Percentiles rank a stretch among this genome's conserved stretches.
These are phyloP conservation scores for Furcasterigmium sp. DNA, from an alignment of 2,329 filamentous ascomycete species.

Conservation along the genomic window DNA sequence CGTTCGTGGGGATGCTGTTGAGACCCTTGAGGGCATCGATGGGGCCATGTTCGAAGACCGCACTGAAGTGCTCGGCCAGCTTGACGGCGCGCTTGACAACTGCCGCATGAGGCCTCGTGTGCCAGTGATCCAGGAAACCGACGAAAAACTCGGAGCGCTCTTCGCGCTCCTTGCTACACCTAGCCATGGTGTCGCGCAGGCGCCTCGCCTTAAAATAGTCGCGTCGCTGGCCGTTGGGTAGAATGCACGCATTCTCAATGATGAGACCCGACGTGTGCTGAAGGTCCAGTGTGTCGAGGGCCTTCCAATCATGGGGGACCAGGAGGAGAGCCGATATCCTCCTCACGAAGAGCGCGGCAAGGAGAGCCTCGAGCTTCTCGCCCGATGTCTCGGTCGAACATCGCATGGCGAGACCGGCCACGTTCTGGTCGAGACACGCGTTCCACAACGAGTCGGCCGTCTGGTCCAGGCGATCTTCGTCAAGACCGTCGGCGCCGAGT, in stretches of 20 bases:
- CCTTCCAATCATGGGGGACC: slow-evolving; percentile 13
- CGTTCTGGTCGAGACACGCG: slow-evolving; percentile 8
- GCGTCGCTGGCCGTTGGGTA: slow-evolving; percentile 30
- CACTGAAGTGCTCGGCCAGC: slow-evolving; percentile 28
- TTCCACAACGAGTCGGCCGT: slow-evolving; percentile 9
- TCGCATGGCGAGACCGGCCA: slow-evolving; percentile 12
- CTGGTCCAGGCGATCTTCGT: neutral
- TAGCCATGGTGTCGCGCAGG: slow-evolving; percentile 24
- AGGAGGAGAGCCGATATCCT: slow-evolving; percentile 14
- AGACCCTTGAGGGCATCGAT: slow-evolving; percentile 1
- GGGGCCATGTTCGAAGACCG: slow-evolving; percentile 24
- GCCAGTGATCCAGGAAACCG: slow-evolving; percentile 29
- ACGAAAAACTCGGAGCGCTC: slow-evolving; percentile 27
- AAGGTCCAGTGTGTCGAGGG: slow-evolving; percentile 19
- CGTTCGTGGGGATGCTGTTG: slow-evolving; percentile 6
- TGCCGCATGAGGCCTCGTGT: slow-evolving; percentile 22
- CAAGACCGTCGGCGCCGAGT: slow-evolving; percentile 4
- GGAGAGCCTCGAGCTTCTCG: slow-evolving; percentile 8
- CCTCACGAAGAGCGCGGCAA: neutral
- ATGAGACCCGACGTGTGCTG: slow-evolving; percentile 29
- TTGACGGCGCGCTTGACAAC: slow-evolving; percentile 28
- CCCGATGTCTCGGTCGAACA: neutral
- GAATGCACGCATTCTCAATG: slow-evolving; percentile 34
- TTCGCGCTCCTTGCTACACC: slow-evolving; percentile 21
- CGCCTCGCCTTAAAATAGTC: slow-evolving; percentile 35